Base-by-base conservation (phyloP, 306 rosid species). In the Malus fusca region DNA sequence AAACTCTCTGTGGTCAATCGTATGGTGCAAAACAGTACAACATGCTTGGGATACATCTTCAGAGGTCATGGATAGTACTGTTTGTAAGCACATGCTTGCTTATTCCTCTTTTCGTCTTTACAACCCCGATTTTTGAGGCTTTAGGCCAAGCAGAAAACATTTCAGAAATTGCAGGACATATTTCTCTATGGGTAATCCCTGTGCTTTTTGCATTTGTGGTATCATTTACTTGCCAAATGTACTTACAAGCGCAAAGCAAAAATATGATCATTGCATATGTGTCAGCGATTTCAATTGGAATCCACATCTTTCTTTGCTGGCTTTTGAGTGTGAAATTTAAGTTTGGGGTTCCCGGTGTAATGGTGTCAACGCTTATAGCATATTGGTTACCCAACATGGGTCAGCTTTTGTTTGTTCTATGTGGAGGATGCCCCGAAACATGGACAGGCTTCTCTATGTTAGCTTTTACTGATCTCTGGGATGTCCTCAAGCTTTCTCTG, bases 1-100 rank as follows among this genome's bases (percentile, higher is more conserved):
- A 84, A 84, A 89, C 91, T 64, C 87, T 87, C 1, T 87, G 91
- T 78, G 93, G 93, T 30, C 93, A 89, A 84, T 89, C 88, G n/a
- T 87, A 74, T 74, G 91, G 93, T 8, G 93, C 93, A 5, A 87
- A 75, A 69, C 80, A 82, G 6, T 82, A 87, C 80, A 71, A 76
- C 26, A 87, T 89, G 90, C 84, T 89, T 22, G 93, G 93, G 75
- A 58, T 89, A 48, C 83, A 89, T 78, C 91, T 89, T 59, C 93
- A 89, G 68, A 87, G 93, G 68, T 89, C 93, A 3, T 89, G 93
- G 93, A 48, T 89, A 78, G 87, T 89, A 7, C 66, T 87, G 81
- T 79, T 74, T 80, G 6, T 71, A 8, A 52, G 83, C 61, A 13
- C 87, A 64, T 12, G 82, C 4, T 18, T 79, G 12, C 79, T 89